These are phyloP conservation scores for Pythium oligandrum DNA, from an alignment of 352 stramenopile species.

Conservation along the genomic window DNA sequence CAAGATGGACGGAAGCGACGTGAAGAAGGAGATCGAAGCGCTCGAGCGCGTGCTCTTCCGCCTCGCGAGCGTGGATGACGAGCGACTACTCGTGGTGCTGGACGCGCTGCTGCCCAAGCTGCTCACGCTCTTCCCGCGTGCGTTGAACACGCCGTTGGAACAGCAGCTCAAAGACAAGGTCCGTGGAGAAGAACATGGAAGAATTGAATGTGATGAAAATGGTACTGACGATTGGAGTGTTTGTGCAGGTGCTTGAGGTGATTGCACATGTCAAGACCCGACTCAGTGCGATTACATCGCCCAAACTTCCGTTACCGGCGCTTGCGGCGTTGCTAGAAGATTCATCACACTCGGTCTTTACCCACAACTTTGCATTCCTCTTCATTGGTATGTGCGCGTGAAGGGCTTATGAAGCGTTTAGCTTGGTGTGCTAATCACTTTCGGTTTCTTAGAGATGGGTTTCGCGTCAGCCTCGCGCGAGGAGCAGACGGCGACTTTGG, in stretches of 20 bases:
- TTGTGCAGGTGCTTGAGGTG: slow-evolving; percentile 57
- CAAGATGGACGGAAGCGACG: neutral
- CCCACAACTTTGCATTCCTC: slow-evolving; percentile 64
- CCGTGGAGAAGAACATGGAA: neutral
- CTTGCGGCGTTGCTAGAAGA: slow-evolving; percentile 39
- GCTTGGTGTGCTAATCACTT: neutral
- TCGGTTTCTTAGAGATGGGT: slow-evolving; percentile 41
- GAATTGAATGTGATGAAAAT: too few species aligned
- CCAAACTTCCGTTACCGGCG: slow-evolving; percentile 42
- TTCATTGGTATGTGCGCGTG: slow-evolving; percentile 49
- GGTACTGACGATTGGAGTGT: too few species aligned
- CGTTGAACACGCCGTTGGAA: slow-evolving; percentile 27
- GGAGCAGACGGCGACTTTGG: slow-evolving; percentile 35
- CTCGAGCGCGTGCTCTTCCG: slow-evolving; percentile 78
- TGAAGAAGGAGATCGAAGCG: slow-evolving; percentile 55
- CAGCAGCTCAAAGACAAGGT: slow-evolving; percentile 72
- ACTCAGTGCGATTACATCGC: slow-evolving; percentile 42
- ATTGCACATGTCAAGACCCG: slow-evolving; percentile 71
- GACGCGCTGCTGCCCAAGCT: slow-evolving; percentile 65
- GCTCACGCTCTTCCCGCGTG: slow-evolving; percentile 49
- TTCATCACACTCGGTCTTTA: slow-evolving; percentile 40
- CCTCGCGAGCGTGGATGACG: slow-evolving; percentile 61
- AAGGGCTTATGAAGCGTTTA: neutral
- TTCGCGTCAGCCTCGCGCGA: slow-evolving; percentile 44
- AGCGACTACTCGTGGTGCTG: slow-evolving; percentile 55